Evolutionary conservation across 345 rosid genomes (phyloP).

Genomic region (Citrus trifoliata): DNA sequence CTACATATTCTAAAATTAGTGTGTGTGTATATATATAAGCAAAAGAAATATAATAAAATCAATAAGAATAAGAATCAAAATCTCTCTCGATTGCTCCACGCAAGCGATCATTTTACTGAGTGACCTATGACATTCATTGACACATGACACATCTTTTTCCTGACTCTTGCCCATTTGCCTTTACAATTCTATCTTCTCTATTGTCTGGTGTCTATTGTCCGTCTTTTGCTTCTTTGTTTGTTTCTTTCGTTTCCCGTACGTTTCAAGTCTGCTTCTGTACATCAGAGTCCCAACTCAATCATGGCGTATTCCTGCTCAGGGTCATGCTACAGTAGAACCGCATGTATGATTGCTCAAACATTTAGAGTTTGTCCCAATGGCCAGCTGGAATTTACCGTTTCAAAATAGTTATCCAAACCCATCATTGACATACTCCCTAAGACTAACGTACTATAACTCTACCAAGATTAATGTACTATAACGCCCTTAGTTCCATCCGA

Average conservation of each 20-base stretch:
- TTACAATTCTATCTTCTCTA: constrained; percentile 4
- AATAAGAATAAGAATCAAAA: constrained; percentile 20
- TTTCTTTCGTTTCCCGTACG: constrained; percentile 27
- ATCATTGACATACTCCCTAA: too few relatives aligned
- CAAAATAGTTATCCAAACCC: background rate
- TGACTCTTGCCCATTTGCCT: constrained; percentile 17
- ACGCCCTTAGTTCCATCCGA: too few relatives aligned
- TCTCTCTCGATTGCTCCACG: constrained; percentile 35
- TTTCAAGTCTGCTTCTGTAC: constrained; percentile 18
- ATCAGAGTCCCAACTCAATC: constrained; percentile 24
- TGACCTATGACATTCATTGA: constrained; percentile 8
- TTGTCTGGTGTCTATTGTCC: background rate
- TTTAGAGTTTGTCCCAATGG: background rate
- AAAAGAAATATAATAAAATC: constrained; percentile 1
- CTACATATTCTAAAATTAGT: background rate
- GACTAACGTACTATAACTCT: too few relatives aligned
- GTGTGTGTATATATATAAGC: too few relatives aligned
- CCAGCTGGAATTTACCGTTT: background rate
- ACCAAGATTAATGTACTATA: too few relatives aligned
- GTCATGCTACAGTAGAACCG: background rate
- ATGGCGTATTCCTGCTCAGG: constrained; percentile 15
- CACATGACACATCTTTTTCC: constrained; percentile 10
- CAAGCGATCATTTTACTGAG: constrained; percentile 49
- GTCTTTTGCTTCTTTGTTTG: background rate
- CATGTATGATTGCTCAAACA: background rate